These are phyloP conservation scores for Cicer bijugum DNA, from an alignment of 306 rosid genomes.

Conservation along the genomic window DNA sequence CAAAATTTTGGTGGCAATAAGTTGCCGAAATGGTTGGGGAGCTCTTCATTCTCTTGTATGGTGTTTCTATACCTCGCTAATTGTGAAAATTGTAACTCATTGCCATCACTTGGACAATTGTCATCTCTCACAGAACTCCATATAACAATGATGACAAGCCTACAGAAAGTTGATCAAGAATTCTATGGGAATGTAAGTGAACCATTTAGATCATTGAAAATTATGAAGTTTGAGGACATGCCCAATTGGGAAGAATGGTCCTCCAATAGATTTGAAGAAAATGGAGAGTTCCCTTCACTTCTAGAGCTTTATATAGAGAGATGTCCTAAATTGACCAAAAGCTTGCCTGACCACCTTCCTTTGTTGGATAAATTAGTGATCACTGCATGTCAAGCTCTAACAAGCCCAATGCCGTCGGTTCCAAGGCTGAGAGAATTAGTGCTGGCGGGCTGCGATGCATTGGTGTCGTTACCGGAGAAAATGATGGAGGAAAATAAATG, in stretches of 20 bases:
- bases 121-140: constrained; percentile 35
- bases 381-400: constrained; percentile 42
- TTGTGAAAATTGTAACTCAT: constrained; percentile 7
- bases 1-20: constrained; percentile 18
- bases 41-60: constrained; percentile 15
- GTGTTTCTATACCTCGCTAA: constrained; percentile 18
- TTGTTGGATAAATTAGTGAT: constrained; percentile 28
- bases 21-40: constrained; percentile 36
- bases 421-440: constrained; percentile 36
- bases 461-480: constrained; percentile 30
- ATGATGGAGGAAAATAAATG: constrained; percentile 40
- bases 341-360: constrained; percentile 36
- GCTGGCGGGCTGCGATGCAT: constrained; percentile 31
- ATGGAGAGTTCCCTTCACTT: constrained; percentile 11
- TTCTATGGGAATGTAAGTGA: constrained; percentile 30
- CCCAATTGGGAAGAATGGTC: constrained; percentile 31
- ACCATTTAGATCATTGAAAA: constrained; percentile 26
- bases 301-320: constrained; percentile 32
- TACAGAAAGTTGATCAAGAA: constrained; percentile 21
- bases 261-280: not conserved
- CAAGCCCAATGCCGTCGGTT: constrained; percentile 31
- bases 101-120: constrained; percentile 41
- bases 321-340: constrained; percentile 34
- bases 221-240: constrained; percentile 40
- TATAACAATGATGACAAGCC: not conserved